Evolutionary conservation across 805 yeast species (phyloP).

Genomic region (Saturnispora ahearnii): DNA sequence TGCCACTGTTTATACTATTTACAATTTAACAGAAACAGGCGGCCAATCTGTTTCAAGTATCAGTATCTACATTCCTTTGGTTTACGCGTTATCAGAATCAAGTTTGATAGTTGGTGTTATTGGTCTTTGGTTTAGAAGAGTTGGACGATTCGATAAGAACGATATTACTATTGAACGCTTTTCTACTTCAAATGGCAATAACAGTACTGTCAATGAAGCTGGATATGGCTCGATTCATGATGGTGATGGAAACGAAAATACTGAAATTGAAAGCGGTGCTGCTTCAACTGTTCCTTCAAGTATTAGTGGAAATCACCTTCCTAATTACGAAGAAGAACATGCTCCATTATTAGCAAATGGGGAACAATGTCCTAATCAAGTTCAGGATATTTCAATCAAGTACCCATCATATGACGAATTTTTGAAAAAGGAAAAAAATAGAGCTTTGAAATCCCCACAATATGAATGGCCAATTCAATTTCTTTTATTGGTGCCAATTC

Average conservation of each 20-base stretch:
- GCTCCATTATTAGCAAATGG: slow-evolving; percentile 12
- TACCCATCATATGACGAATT: slow-evolving; percentile 23
- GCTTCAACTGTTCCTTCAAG: background rate
- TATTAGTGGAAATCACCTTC: background rate
- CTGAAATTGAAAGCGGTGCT: background rate
- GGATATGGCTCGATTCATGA: background rate
- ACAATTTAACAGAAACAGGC: slow-evolving; percentile 38
- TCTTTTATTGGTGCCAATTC: slow-evolving; percentile 55
- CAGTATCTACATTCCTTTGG: slow-evolving; percentile 1
- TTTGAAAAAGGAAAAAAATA: slow-evolving; percentile 20
- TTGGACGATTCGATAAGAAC: slow-evolving; percentile 15
- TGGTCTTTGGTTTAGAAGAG: slow-evolving; percentile 34
- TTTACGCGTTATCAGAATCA: slow-evolving; percentile 1
- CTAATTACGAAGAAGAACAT: background rate
- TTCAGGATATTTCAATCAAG: slow-evolving; percentile 15
- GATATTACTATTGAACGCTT: slow-evolving; percentile 19
- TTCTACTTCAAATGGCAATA: slow-evolving; percentile 12
- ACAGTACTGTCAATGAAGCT: background rate
- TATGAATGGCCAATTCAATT: slow-evolving; percentile 82
- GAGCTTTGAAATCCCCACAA: slow-evolving; percentile 38
- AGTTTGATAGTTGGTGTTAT: slow-evolving; percentile 34
- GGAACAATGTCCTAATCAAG: background rate
- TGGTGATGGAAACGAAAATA: slow-evolving; percentile 12
- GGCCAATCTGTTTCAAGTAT: slow-evolving; percentile 35
- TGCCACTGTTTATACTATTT: slow-evolving; percentile 40